Evolutionary conservation across 176 grass and related monocot genomes (phyloP).

Genomic region (Cenchrus americanus): DNA sequence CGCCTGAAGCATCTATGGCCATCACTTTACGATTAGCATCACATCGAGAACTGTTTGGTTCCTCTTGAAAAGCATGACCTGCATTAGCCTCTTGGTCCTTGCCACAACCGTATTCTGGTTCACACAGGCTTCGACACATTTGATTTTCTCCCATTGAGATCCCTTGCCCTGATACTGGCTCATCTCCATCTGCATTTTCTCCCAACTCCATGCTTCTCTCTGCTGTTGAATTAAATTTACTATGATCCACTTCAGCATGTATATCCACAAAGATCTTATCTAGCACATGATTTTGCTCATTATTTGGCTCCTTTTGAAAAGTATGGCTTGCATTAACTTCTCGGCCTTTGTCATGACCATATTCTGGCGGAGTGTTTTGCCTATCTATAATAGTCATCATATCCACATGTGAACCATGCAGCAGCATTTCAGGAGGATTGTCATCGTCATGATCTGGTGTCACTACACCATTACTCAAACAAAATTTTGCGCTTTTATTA

Average conservation of each 20-base stretch:
- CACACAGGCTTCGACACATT: not conserved
- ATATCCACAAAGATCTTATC: not conserved
- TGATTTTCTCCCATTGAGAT: constrained; percentile 14
- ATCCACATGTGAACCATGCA: not conserved
- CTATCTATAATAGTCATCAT: constrained; percentile 21
- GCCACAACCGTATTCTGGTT: constrained; percentile 2
- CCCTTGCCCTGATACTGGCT: constrained; percentile 12
- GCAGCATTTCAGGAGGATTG: not conserved
- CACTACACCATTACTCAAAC: not conserved
- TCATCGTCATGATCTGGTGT: constrained; percentile 13
- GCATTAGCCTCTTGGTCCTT: constrained; percentile 8
- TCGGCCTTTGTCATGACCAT: not conserved
- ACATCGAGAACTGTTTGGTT: constrained; percentile 12
- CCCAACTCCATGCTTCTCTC: not conserved
- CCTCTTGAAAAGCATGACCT: constrained; percentile 8
- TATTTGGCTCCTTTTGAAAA: constrained; percentile 1
- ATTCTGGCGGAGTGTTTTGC: not conserved
- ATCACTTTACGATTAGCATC: constrained; percentile 14
- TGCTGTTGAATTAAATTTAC: not conserved
- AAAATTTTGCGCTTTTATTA: constrained; percentile 20
- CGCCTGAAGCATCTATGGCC: constrained; percentile 25
- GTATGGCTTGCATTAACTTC: constrained; percentile 31
- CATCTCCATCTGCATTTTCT: not conserved
- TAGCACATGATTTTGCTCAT: not conserved
- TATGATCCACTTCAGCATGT: constrained; percentile 24